These are phyloP conservation scores for Pluteus cervinus DNA, from an alignment of 768 basidiomycete species.

Conservation along the genomic window DNA sequence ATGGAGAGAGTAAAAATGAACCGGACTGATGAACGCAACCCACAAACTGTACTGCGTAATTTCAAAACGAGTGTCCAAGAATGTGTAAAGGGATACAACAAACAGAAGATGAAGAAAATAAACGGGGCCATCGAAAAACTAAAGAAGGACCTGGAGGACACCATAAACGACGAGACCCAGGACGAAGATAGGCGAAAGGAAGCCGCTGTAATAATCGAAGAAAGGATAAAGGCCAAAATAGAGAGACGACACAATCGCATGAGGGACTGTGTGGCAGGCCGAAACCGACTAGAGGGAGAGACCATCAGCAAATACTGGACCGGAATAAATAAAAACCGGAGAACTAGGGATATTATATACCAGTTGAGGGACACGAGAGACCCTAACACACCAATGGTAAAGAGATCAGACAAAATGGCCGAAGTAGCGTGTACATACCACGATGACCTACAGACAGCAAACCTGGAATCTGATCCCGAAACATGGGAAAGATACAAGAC, in stretches of 20 bases:
- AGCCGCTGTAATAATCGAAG: neutral
- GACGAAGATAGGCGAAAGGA: slow-evolving; percentile 2
- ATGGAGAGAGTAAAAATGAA: neutral
- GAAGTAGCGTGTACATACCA: neutral
- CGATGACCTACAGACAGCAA: too few species aligned
- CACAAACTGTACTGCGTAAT: slow-evolving; percentile 4
- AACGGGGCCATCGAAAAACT: slow-evolving; percentile 2
- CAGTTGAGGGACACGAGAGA: neutral
- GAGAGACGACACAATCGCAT: neutral
- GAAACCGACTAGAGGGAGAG: slow-evolving; percentile 2
- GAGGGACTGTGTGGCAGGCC: slow-evolving; percentile 1
- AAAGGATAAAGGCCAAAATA: slow-evolving; percentile 5
- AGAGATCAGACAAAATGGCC: neutral
- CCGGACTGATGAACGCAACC: neutral
- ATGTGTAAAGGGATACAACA: slow-evolving; percentile 7
- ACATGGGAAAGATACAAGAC: too few species aligned
- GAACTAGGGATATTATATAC: neutral
- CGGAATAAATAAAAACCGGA: neutral
- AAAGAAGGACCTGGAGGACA: slow-evolving; percentile 1
- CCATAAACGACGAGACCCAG: neutral
- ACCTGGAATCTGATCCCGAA: slow-evolving; percentile 1
- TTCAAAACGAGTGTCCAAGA: slow-evolving; percentile 7
- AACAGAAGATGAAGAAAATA: slow-evolving; percentile 7
- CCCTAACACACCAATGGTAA: neutral
- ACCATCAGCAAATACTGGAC: neutral